Percentiles rank a stretch among this genome's conserved stretches.
These are phyloP conservation scores for Xerocomellus chrysenteron DNA, from an alignment of 768 basidiomycete species.

Conservation along the genomic window DNA sequence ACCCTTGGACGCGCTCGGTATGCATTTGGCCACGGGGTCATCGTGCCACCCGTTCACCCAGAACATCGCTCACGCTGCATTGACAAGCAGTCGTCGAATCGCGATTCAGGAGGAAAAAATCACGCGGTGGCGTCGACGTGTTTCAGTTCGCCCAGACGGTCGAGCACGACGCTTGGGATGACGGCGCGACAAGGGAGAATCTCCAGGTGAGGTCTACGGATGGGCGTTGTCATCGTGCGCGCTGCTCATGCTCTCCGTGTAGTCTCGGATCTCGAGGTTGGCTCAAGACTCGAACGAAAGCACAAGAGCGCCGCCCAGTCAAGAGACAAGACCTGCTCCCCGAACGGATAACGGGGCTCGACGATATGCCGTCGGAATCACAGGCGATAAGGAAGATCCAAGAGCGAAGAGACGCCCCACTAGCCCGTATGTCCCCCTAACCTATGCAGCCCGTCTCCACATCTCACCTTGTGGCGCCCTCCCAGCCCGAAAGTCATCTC, in stretches of 20 bases:
- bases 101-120: slow-evolving; percentile 58
- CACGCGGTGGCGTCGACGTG: slow-evolving; percentile 52
- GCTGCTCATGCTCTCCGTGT: background rate
- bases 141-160: slow-evolving; percentile 84
- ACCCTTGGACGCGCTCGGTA: slow-evolving; percentile 78
- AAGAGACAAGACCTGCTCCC: slow-evolving; percentile 14
- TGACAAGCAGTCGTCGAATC: slow-evolving; percentile 58
- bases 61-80: slow-evolving; percentile 5
- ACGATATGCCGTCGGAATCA: slow-evolving; percentile 49
- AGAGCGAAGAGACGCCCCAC: slow-evolving; percentile 32
- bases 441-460: background rate
- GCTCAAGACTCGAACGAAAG: slow-evolving; percentile 39
- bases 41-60: background rate
- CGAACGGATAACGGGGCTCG: slow-evolving; percentile 40
- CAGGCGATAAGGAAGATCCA: slow-evolving; percentile 9
- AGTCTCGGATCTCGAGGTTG: slow-evolving; percentile 61
- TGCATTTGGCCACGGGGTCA: slow-evolving; percentile 18
- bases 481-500: slow-evolving; percentile 57
- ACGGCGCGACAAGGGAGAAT: slow-evolving; percentile 52
- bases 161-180: slow-evolving; percentile 66
- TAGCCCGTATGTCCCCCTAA: slow-evolving; percentile 39
- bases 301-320: slow-evolving; percentile 11
- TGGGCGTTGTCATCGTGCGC: background rate
- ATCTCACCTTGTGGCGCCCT: background rate
- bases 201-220: slow-evolving; percentile 53